Evolutionary conservation across 306 rosid genomes (phyloP).

Genomic region (Myrica gale): DNA sequence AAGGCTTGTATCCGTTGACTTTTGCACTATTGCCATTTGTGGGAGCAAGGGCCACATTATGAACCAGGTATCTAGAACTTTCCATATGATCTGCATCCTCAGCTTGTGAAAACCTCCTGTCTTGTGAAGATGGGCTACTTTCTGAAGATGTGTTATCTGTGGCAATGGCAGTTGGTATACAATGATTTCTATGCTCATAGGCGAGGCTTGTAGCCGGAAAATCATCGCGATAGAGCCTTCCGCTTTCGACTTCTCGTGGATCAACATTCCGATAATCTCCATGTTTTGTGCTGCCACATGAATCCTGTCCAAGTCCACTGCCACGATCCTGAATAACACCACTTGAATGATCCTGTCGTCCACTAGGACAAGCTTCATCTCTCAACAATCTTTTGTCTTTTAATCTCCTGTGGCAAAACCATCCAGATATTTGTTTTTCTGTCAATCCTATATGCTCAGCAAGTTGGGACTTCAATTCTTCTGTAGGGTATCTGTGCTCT

Average conservation of each 20-base stretch:
- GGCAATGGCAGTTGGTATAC: slow-evolving; percentile 51
- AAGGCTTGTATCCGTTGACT: slow-evolving; percentile 68
- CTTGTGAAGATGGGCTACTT: slow-evolving; percentile 78
- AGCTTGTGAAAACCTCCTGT: slow-evolving; percentile 53
- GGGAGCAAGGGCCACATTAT: slow-evolving; percentile 57
- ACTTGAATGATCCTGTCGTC: slow-evolving; percentile 90
- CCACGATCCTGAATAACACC: slow-evolving; percentile 86
- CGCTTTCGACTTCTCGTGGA: slow-evolving; percentile 94
- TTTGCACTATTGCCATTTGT: slow-evolving; percentile 49
- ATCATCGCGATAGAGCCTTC: slow-evolving; percentile 61
- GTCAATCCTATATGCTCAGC: slow-evolving; percentile 74
- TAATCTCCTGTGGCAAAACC: slow-evolving; percentile 99
- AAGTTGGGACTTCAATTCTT: slow-evolving; percentile 74
- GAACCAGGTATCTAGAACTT: slow-evolving; percentile 56
- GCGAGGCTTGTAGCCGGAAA: slow-evolving; percentile 48
- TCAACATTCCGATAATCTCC: slow-evolving; percentile 71
- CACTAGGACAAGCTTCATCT: slow-evolving; percentile 62
- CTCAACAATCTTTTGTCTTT: slow-evolving; percentile 73
- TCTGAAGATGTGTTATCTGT: slow-evolving; percentile 83
- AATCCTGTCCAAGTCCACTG: slow-evolving; percentile 95
- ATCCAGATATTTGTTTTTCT: slow-evolving; percentile 95
- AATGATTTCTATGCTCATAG: slow-evolving; percentile 44
- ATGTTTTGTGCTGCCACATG: slow-evolving; percentile 95
- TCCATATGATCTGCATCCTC: slow-evolving; percentile 64
- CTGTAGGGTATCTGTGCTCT: slow-evolving; percentile 93